Conservation (phyloP, 1,284 basidiomycete genomes). For the Boletellus dicymbophilus region DNA sequence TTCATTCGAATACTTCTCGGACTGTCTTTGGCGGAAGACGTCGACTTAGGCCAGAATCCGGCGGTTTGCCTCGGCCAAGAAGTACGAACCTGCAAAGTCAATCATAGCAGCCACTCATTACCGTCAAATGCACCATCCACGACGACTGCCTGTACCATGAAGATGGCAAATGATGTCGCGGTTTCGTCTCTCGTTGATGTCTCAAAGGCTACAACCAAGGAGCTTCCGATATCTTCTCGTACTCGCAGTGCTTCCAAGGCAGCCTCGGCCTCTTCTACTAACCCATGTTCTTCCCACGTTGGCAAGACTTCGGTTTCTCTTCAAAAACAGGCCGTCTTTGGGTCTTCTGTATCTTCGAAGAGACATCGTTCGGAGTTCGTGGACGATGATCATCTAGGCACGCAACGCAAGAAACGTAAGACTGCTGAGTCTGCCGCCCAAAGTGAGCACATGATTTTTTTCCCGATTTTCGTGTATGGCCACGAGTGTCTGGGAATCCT, state of each 20-base stretch:
- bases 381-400: not conserved
- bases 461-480: not conserved
- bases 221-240: not conserved
- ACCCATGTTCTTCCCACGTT: not conserved
- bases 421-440: not conserved
- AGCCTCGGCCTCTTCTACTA: not conserved
- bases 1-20: slow-evolving; percentile 11
- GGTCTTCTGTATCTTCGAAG: not conserved
- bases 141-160: not conserved
- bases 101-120: not conserved
- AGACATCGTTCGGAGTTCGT: not conserved
- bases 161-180: not conserved
- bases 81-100: not conserved
- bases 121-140: not conserved
- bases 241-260: not conserved
- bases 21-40: slow-evolving; percentile 7
- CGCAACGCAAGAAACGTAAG: not conserved
- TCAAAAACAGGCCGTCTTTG: not conserved
- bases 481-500: slow-evolving; percentile 3
- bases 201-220: not conserved
- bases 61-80: not conserved
- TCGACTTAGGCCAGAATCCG: slow-evolving; percentile 14
- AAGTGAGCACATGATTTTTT: not conserved
- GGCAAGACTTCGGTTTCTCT: not conserved
- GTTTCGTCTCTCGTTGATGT: too few species aligned